These are phyloP conservation scores for Myochromella boudieri DNA, from an alignment of 768 basidiomycete species.

Conservation along the genomic window DNA sequence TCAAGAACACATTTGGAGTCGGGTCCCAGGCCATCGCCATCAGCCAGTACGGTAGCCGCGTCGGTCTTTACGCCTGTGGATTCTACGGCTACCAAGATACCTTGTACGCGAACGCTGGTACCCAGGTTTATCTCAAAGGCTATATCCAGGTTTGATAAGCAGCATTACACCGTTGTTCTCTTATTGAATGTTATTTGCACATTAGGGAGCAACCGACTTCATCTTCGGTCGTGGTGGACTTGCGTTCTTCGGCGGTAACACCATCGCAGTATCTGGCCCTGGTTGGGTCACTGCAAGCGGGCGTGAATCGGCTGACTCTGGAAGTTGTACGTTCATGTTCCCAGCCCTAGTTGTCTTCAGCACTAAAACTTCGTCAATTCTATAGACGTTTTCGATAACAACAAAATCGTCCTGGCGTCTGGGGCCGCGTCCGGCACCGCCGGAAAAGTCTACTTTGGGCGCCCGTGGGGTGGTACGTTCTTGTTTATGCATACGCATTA, in stretches of 20 bases:
- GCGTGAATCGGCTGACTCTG: conserved; percentile 40
- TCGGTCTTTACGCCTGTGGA: conserved; percentile 44
- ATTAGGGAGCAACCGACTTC: conserved; percentile 48
- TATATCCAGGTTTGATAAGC: conserved; percentile 42
- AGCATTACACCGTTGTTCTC: background rate
- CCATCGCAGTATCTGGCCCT: conserved; percentile 41
- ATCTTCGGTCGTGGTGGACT: conserved; percentile 45
- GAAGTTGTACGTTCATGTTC: conserved; percentile 47
- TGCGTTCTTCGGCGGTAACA: conserved; percentile 50
- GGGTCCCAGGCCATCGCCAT: conserved; percentile 50
- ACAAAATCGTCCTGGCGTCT: conserved; percentile 41
- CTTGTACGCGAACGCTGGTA: conserved; percentile 42
- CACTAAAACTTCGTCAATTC: background rate
- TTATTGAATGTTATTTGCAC: background rate
- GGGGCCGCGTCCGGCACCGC: conserved; percentile 35
- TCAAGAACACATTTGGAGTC: conserved; percentile 44
- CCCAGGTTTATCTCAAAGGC: conserved; percentile 45
- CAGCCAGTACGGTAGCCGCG: conserved; percentile 47
- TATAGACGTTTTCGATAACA: conserved; percentile 44
- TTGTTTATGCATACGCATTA: too few relatives aligned
- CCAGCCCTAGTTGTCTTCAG: too few relatives aligned
- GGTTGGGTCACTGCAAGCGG: conserved; percentile 53
- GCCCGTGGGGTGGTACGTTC: conserved; percentile 46
- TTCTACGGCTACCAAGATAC: conserved; percentile 52
- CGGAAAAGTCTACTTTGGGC: conserved; percentile 41